phyloP scores from a whole-genome alignment of 225 moss, liverwort and hornwort species.

The Neckera pumila region DNA sequence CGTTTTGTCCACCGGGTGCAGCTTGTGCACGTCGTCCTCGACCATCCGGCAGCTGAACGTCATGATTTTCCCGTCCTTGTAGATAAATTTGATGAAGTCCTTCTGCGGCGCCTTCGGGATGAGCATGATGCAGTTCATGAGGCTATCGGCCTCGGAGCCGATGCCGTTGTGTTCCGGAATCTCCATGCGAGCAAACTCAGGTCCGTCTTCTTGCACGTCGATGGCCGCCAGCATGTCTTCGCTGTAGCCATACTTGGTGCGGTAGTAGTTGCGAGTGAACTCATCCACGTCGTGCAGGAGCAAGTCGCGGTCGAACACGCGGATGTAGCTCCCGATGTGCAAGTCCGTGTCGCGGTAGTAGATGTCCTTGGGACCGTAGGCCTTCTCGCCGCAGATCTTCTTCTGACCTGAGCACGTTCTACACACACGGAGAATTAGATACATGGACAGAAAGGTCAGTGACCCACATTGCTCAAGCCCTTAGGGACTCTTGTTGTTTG shows the following conservation, averaged over 20 bases:
- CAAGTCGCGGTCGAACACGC: constrained; percentile 76
- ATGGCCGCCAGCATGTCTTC: constrained; percentile 79
- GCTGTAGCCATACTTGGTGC: constrained; percentile 54
- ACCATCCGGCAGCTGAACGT: constrained; percentile 64
- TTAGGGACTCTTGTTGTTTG: too few relatives aligned
- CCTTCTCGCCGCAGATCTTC: constrained; percentile 55
- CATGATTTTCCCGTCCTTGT: constrained; percentile 80
- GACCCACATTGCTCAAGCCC: too few relatives aligned
- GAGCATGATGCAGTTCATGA: constrained; percentile 79
- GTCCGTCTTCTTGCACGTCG: constrained; percentile 74
- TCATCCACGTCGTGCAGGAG: constrained; percentile 80
- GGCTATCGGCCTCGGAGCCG: constrained; percentile 77
- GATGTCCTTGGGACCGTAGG: constrained; percentile 47
- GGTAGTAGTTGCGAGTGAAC: constrained; percentile 78
- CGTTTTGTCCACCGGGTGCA: constrained; percentile 78
- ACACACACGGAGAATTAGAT: too few relatives aligned
- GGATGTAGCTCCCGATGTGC: constrained; percentile 75
- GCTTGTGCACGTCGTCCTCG: constrained; percentile 58
- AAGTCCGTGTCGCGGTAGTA: constrained; percentile 80
- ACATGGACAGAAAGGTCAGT: too few relatives aligned
- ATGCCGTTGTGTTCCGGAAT: constrained; percentile 91
- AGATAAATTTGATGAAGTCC: constrained; percentile 86
- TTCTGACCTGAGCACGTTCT: constrained; percentile 8
- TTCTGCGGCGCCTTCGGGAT: constrained; percentile 72
- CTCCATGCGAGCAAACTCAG: constrained; percentile 81